Evolutionary conservation across 441 rosid genomes (phyloP), one percentile per base, ranked within the genome.

Genomic region (Aleurites moluccanus): DNA sequence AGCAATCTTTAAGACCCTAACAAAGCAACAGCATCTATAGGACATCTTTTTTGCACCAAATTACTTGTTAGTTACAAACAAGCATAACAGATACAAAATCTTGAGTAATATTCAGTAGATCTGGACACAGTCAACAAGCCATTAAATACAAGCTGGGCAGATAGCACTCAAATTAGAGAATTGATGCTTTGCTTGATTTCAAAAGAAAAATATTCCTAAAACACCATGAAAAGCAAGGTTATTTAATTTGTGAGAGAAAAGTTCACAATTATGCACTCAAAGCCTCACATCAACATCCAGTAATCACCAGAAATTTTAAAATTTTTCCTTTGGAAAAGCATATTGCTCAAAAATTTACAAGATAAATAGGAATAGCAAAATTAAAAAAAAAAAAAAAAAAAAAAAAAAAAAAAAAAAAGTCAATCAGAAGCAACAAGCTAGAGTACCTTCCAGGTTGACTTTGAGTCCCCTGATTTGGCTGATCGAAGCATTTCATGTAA

Each of bases 401-500:
- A n/a, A n/a, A n/a, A n/a, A n/a, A n/a, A n/a, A n/a, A n/a, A n/a
- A n/a, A n/a, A 65, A 42, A 70, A 38, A 16, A 78, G 62, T 27
- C 40, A 14, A 52, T 3, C 40, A 55, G 13, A 67, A 60, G 57
- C 35, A 30, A 80, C 53, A 71, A 64, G 68, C 40, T 64, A 21
- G 21, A 65, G 40, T 85, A 96, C 98, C 99, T 92, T 96, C 99
- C 99, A 93, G 44, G 91, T 67, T 56, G 90, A 93, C 69, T 86
- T 96, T 47, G 98, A 88, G 84, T 84, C 86, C 44, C 88, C 92
- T 27, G 85, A 79, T 88, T 84, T 95, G 2, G 92, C 89, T 38
- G 97, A 86, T 68, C 93, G 85, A 81, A 96, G 96, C 99, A 96
- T 96, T 86, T 96, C 98, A 75, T 73, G 61, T 62, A 96, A 80